Conservation (phyloP, 139 green algal species). For the Nannochloris sp. region DNA sequence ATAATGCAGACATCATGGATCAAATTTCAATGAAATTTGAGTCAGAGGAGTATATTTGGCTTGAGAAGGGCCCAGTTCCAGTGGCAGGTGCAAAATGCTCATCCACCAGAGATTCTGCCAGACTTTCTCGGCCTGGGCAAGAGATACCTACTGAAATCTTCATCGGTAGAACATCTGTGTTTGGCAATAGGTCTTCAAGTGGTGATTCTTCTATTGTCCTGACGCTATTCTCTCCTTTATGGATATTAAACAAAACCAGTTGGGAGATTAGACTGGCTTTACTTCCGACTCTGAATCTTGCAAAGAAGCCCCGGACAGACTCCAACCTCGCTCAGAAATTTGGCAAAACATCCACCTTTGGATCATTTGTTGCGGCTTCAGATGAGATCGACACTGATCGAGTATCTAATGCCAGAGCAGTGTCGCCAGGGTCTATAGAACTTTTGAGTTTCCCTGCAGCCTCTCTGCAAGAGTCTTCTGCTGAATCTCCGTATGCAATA, state of each 20-base stretch:
- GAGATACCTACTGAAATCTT: constrained; percentile 34
- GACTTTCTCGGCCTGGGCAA: not conserved
- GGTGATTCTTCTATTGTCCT: not conserved
- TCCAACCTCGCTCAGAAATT: too few species aligned
- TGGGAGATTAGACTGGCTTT: not conserved
- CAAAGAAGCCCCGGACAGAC: not conserved
- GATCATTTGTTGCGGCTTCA: too few species aligned
- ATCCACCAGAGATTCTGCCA: constrained; percentile 23
- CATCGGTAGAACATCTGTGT: not conserved
- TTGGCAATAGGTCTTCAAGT: not conserved
- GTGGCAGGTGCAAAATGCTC: constrained; percentile 21
- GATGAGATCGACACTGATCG: too few species aligned
- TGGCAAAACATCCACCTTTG: too few species aligned
- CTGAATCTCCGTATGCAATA: constrained; percentile 22
- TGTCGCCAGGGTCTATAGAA: too few species aligned
- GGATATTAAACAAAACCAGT: not conserved
- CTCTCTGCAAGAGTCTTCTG: not conserved
- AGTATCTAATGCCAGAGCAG: too few species aligned
- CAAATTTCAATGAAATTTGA: constrained; percentile 48
- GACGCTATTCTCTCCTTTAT: not conserved
- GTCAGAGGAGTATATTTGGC: constrained; percentile 64
- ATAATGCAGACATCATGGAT: constrained; percentile 51
- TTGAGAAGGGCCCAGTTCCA: constrained; percentile 39
- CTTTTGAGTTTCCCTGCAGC: too few species aligned
- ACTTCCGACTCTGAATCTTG: not conserved